Evolutionary conservation across 805 yeast genomes (phyloP), one percentile per base, ranked within the genome.

Genomic region (Schwanniomyces pseudopolymorphus): DNA sequence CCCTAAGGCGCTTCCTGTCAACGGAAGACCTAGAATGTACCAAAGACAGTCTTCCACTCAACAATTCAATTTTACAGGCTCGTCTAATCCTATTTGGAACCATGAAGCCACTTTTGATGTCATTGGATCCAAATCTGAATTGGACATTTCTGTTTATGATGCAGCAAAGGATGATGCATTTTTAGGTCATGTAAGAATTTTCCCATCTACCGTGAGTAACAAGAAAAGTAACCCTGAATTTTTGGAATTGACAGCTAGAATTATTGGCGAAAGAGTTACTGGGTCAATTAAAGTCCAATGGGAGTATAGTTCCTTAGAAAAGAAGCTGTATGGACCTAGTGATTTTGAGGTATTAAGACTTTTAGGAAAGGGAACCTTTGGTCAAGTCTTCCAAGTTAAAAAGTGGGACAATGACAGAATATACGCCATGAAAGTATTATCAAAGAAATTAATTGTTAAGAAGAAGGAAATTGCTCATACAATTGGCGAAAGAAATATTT

Each of bases 391-490:
- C 69, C 99, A 94, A 72, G 99, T 94, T 38, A 83, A 86, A 52
- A 94, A 92, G 77, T 79, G 78, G 55, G 98, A 94, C 63, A 89
- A 96, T 6, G 80, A 81, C 48, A 81, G 97, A 58, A 86, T 94
- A 48, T 94, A 94, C 64, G 99, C 99, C 35, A 94, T 94, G 99
- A 94, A 94, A 70, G 96, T 92, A 24, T 79, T 94, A 44, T 87
- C 96, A 21, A 94, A 94, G 67, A 91, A 91, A 64, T 92, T 90
- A 38, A 94, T 94, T 65, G 97, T 94, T 42, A 90, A 88, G 67
- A 94, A 94, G 77, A 92, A 92, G 67, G 99, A 94, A 70, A 87
- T 94, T 57, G 98, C 98, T 0, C 99, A 94, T 67, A 94, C 99
- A 2, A 89, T 94, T 58, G 98, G 98, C 27, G 99, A 94, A 73